A percentile compares a stretch with the other conserved stretches of the same genome.
Evolutionary conservation across 2,329 filamentous ascomycete genomes (phyloP).

Genomic region (Sporothrix globosa): DNA sequence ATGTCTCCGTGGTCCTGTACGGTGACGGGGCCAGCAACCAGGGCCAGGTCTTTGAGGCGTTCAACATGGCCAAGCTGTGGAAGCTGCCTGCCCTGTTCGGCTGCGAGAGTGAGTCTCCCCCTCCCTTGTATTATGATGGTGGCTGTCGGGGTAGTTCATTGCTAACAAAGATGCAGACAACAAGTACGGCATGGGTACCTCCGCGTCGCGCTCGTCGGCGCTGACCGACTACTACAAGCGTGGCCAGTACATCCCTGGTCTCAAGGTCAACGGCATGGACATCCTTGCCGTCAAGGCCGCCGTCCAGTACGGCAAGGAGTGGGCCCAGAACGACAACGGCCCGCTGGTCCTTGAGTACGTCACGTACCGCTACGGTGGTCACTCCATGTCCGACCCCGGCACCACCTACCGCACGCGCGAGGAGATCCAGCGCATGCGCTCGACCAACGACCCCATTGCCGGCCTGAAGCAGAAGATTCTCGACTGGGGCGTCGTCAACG

Average conservation of each 20-base stretch:
- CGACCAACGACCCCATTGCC: constrained; percentile 96
- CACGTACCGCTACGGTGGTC: constrained; percentile 98
- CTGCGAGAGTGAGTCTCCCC: constrained; percentile 81
- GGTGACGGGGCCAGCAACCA: constrained; percentile 99
- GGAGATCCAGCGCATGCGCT: constrained; percentile 99
- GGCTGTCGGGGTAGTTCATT: not conserved
- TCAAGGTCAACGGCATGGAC: constrained; percentile 99
- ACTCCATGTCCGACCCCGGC: constrained; percentile 99
- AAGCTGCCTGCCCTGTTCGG: constrained; percentile 93
- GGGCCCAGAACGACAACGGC: constrained; percentile 79
- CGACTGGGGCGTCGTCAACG: constrained; percentile 87
- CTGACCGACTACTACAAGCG: constrained; percentile 99
- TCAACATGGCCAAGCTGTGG: constrained; percentile 99
- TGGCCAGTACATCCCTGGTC: constrained; percentile 97
- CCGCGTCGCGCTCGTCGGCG: constrained; percentile 89
- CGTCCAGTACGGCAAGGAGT: constrained; percentile 90
- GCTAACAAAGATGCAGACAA: constrained; percentile 69
- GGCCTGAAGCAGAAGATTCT: constrained; percentile 97
- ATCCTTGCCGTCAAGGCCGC: constrained; percentile 97
- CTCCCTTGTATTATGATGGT: not conserved
- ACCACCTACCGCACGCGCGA: constrained; percentile 99
- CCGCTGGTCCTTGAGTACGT: constrained; percentile 98
- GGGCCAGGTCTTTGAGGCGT: constrained; percentile 98
- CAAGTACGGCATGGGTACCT: constrained; percentile 99
- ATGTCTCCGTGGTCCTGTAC: constrained; percentile 86